Percentiles rank a stretch among this genome's conserved stretches.
These are phyloP conservation scores for Hypoxylon sp. DNA, from an alignment of 2,329 filamentous ascomycete species.

Conservation along the genomic window DNA sequence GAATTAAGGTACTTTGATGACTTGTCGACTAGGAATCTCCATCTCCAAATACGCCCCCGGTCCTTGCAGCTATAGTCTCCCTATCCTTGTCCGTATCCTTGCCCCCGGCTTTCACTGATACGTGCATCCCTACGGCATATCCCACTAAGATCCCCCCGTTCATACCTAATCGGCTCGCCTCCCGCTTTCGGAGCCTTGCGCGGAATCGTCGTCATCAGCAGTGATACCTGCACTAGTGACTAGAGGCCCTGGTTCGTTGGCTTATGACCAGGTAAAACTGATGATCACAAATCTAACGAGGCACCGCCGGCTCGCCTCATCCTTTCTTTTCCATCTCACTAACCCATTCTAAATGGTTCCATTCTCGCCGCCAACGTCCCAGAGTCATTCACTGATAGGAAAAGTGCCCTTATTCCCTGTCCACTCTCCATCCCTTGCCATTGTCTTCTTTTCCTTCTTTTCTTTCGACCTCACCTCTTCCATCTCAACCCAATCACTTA, in stretches of 20 bases:
- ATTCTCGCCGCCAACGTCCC: conserved; percentile 42
- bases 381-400: conserved; percentile 36
- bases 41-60: conserved; percentile 29
- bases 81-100: conserved; percentile 33
- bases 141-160: conserved; percentile 25
- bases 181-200: conserved; percentile 54
- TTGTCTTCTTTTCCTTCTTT: conserved; percentile 15
- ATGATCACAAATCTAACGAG: conserved; percentile 38
- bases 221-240: conserved; percentile 39
- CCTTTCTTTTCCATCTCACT: conserved; percentile 36
- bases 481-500: conserved; percentile 13
- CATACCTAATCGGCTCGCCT: conserved; percentile 45
- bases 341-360: conserved; percentile 40
- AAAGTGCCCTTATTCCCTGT: conserved; percentile 8
- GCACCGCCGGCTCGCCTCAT: conserved; percentile 35
- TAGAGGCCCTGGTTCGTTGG: conserved; percentile 33
- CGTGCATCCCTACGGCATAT: conserved; percentile 43
- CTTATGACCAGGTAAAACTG: conserved; percentile 33
- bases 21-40: conserved; percentile 25
- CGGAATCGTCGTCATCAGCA: conserved; percentile 48
- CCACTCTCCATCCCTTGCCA: conserved; percentile 12
- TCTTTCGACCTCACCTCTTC: conserved; percentile 1
- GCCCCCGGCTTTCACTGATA: conserved; percentile 38
- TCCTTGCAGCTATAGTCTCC: conserved; percentile 19
- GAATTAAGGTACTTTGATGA: conserved; percentile 33